phyloP scores from a whole-genome alignment of 1,139 yeast genomes.

The Taphrina flavorubra region DNA sequence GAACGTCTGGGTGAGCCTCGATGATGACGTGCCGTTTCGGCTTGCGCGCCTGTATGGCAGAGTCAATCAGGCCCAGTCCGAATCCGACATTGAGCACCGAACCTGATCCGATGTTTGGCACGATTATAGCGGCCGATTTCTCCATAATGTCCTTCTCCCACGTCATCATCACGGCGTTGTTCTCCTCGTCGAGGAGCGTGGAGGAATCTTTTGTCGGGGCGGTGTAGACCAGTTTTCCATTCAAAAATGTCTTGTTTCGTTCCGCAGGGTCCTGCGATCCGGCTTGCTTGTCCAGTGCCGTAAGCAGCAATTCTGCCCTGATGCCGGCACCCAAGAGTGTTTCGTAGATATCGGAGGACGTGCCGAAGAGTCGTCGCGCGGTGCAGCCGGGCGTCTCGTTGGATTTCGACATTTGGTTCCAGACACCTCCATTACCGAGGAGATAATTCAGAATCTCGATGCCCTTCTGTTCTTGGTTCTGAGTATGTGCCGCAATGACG shows the following conservation, averaged over 20 bases:
- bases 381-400: conserved; percentile 53
- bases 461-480: conserved; percentile 2
- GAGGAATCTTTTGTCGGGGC: conserved; percentile 65
- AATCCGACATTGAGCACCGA: conserved; percentile 83
- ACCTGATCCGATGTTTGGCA: conserved; percentile 52
- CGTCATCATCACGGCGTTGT: conserved; percentile 89
- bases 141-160: conserved; percentile 90
- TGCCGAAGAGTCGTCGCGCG: conserved; percentile 52
- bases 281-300: conserved; percentile 61
- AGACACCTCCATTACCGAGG: conserved; percentile 40
- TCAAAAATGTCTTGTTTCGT: conserved; percentile 67
- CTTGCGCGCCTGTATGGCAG: conserved; percentile 64
- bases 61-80: conserved; percentile 95
- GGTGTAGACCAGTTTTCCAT: conserved; percentile 70
- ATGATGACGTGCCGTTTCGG: conserved; percentile 83
- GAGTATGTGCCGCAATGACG: conserved; percentile 13
- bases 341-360: conserved; percentile 52
- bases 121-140: conserved; percentile 73
- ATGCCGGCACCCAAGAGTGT: conserved; percentile 85
- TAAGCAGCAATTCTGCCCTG: conserved; percentile 78
- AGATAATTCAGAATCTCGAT: conserved; percentile 18
- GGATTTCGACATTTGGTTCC: conserved; percentile 55
- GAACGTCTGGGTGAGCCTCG: conserved; percentile 94
- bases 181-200: conserved; percentile 71
- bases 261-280: conserved; percentile 50